phyloP scores from a whole-genome alignment of 768 basidiomycete species.

The Astraeus odoratus region DNA sequence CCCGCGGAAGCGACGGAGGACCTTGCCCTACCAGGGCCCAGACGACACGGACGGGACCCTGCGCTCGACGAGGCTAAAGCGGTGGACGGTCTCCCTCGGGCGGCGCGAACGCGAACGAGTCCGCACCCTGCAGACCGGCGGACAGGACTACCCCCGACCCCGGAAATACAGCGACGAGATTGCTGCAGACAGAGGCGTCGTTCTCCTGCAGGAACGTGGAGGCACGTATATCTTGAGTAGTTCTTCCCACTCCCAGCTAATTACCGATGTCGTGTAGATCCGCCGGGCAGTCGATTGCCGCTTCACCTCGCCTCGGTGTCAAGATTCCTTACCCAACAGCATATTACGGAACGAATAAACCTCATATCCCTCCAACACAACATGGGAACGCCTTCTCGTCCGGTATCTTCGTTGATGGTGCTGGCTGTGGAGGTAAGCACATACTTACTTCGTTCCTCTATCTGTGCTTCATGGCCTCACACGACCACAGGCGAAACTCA shows the following conservation, averaged over 20 bases:
- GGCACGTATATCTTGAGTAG: conserved; percentile 31
- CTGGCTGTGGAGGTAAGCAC: conserved; percentile 66
- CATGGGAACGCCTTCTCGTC: conserved; percentile 50
- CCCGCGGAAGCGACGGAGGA: conserved; percentile 61
- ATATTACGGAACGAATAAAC: conserved; percentile 73
- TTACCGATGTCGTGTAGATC: conserved; percentile 34
- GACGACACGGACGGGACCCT: conserved; percentile 49
- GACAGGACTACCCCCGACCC: conserved; percentile 39
- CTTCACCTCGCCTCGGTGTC: conserved; percentile 71
- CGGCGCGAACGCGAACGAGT: conserved; percentile 72
- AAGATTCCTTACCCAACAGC: conserved; percentile 65
- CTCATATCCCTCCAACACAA: conserved; percentile 77
- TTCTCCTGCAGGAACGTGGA: conserved; percentile 56
- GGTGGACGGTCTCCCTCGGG: conserved; percentile 68
- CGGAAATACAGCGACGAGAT: conserved; percentile 59
- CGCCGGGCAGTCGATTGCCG: conserved; percentile 63
- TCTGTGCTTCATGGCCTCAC: neutral
- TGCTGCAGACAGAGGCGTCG: conserved; percentile 59
- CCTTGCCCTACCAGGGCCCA: conserved; percentile 66
- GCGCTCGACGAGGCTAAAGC: conserved; percentile 59
- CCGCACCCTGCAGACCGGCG: conserved; percentile 39
- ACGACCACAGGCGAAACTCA: conserved; percentile 59
- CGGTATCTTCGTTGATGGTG: conserved; percentile 63
- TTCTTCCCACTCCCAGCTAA: neutral
- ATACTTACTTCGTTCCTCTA: neutral